These are phyloP conservation scores for Podospora appendiculata DNA, from an alignment of 495 filamentous ascomycete genomes.

Conservation along the genomic window DNA sequence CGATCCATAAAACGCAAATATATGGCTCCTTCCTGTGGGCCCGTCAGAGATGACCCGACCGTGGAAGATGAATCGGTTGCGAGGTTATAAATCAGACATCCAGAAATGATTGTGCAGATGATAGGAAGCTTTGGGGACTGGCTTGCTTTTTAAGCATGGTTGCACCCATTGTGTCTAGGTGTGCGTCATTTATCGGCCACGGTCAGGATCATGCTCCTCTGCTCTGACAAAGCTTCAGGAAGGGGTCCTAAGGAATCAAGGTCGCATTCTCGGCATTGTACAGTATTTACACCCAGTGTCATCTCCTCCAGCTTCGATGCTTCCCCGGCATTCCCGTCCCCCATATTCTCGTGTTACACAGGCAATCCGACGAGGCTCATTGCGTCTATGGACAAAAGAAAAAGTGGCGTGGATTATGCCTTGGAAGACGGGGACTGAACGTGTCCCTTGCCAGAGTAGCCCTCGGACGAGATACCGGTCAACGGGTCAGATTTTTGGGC, in stretches of 20 bases:
- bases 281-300: constrained; percentile 29
- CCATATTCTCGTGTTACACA: constrained; percentile 8
- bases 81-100: too few species aligned
- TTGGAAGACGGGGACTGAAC: constrained; percentile 59
- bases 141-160: too few species aligned
- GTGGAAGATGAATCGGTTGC: too few species aligned
- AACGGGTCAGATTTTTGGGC: constrained; percentile 82
- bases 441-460: constrained; percentile 73
- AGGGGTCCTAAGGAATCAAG: constrained; percentile 12
- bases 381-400: constrained; percentile 34
- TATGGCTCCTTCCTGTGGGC: too few species aligned
- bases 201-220: too few species aligned
- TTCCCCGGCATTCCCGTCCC: constrained; percentile 5
- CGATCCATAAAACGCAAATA: too few species aligned
- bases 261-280: constrained; percentile 30
- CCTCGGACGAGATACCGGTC: constrained; percentile 73
- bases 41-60: too few species aligned
- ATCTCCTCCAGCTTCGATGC: constrained; percentile 8
- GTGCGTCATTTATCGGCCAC: too few species aligned
- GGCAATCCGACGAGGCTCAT: constrained; percentile 1
- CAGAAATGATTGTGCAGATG: too few species aligned
- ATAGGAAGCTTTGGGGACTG: too few species aligned
- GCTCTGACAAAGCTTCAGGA: too few species aligned
- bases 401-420: constrained; percentile 22
- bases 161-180: too few species aligned